Conservation (phyloP, 345 rosid species). For the Turritis glabra region DNA sequence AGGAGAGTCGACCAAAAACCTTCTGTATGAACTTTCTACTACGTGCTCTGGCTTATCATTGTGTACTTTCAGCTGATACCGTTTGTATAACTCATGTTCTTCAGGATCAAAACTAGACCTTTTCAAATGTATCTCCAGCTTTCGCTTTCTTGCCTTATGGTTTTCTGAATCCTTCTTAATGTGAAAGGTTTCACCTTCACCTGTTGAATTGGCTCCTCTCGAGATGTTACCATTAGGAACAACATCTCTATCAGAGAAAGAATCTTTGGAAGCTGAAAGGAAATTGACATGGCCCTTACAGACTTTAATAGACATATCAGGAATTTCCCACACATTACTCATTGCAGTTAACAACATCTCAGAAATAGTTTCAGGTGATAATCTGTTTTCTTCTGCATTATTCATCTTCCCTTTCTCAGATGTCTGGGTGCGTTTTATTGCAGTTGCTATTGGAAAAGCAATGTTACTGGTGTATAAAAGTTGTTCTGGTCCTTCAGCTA, state of each 20-base stretch:
- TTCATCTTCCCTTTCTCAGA: constrained; percentile 38
- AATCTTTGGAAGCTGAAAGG: constrained; percentile 43
- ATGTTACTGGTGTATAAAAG: constrained; percentile 72
- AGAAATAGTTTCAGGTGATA: constrained; percentile 54
- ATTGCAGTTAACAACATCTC: constrained; percentile 57
- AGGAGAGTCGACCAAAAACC: constrained; percentile 88
- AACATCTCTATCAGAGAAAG: constrained; percentile 39
- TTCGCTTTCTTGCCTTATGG: constrained; percentile 48
- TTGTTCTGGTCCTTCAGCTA: constrained; percentile 64
- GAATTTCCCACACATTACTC: constrained; percentile 42
- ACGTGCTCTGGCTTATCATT: constrained; percentile 61
- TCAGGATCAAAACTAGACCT: constrained; percentile 86
- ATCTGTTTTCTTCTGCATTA: constrained; percentile 35
- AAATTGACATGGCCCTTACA: constrained; percentile 87
- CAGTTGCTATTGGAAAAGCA: constrained; percentile 80
- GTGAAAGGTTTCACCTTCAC: constrained; percentile 46
- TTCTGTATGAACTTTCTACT: constrained; percentile 60
- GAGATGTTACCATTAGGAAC: constrained; percentile 38
- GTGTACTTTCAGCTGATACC: constrained; percentile 87
- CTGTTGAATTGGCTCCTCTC: constrained; percentile 45
- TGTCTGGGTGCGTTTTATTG: constrained; percentile 43
- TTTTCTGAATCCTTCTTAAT: constrained; percentile 42
- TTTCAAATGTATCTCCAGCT: constrained; percentile 76
- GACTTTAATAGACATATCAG: constrained; percentile 54
- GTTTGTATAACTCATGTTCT: constrained; percentile 78